Evolutionary conservation across 2,329 filamentous ascomycete species (phyloP).

Genomic region (Fusarium nematophilum): DNA sequence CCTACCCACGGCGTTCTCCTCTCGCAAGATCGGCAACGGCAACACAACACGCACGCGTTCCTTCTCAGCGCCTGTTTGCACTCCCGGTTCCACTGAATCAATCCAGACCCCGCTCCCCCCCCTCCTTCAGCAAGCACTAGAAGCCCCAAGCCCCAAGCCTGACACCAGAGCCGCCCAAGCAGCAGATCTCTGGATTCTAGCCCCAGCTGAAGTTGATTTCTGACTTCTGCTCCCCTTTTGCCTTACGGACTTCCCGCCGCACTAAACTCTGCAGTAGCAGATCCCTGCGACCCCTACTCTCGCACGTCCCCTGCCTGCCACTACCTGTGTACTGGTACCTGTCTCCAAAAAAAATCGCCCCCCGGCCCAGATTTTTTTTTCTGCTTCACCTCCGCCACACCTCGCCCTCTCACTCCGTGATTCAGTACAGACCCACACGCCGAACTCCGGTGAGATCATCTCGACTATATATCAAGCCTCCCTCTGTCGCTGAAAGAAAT

Average conservation of each 20-base stretch:
- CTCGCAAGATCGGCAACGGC: constrained; percentile 31
- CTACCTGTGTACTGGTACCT: too few species aligned
- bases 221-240: constrained; percentile 36
- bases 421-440: constrained; percentile 34
- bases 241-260: constrained; percentile 47
- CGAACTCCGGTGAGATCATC: constrained; percentile 8
- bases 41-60: constrained; percentile 10
- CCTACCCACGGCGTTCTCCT: constrained; percentile 24
- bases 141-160: constrained; percentile 7
- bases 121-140: constrained; percentile 31
- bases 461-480: constrained; percentile 41
- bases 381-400: constrained; percentile 25
- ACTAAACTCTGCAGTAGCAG: constrained; percentile 45
- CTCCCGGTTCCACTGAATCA: constrained; percentile 35
- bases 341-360: constrained; percentile 31
- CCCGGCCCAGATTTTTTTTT: constrained; percentile 26
- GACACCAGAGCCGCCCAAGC: constrained; percentile 23
- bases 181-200: constrained; percentile 33
- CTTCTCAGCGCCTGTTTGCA: too few species aligned
- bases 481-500: constrained; percentile 26
- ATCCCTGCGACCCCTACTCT: constrained; percentile 27
- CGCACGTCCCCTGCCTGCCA: background rate
- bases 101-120: constrained; percentile 22
- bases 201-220: constrained; percentile 34
- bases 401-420: constrained; percentile 25